Evolutionary conservation across 176 grass and related monocot genomes (phyloP).

Genomic region (Thinopyrum elongatum): DNA sequence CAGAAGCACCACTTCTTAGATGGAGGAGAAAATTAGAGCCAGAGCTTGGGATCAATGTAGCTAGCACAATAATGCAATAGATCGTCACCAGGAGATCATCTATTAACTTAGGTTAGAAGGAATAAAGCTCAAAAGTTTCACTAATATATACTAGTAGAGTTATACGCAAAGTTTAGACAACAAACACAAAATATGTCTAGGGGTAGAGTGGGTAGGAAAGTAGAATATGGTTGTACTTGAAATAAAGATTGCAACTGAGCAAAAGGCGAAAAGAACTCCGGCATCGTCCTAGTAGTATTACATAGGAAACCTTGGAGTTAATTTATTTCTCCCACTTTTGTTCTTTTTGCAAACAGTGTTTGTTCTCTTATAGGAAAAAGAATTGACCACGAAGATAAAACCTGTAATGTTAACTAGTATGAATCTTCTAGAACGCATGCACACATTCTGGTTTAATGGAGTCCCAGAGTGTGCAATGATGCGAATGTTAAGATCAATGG

Average conservation of each 20-base stretch:
- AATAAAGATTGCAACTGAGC: not conserved
- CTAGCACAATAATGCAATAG: too few species aligned
- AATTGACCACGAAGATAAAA: too few species aligned
- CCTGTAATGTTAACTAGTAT: too few species aligned
- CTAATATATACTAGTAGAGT: not conserved
- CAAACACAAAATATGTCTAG: not conserved
- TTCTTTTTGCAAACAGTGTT: too few species aligned
- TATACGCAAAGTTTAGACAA: conserved; percentile 4
- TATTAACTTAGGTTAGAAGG: not conserved
- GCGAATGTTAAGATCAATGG: not conserved
- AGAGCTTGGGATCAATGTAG: not conserved
- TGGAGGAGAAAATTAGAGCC: not conserved
- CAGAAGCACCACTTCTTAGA: not conserved
- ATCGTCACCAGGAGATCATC: too few species aligned
- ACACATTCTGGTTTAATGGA: not conserved
- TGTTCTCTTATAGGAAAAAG: too few species aligned
- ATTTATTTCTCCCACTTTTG: too few species aligned
- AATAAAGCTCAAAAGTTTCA: conserved; percentile 34
- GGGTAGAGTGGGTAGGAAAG: not conserved
- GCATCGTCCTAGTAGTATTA: not conserved
- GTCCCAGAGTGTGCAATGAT: not conserved
- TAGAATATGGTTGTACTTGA: not conserved
- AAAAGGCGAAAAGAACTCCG: too few species aligned
- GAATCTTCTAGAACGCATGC: not conserved
- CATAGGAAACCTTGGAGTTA: not conserved